Evolutionary conservation across 2,329 filamentous ascomycete genomes (phyloP).

Genomic region (Pseudogymnoascus sp.): DNA sequence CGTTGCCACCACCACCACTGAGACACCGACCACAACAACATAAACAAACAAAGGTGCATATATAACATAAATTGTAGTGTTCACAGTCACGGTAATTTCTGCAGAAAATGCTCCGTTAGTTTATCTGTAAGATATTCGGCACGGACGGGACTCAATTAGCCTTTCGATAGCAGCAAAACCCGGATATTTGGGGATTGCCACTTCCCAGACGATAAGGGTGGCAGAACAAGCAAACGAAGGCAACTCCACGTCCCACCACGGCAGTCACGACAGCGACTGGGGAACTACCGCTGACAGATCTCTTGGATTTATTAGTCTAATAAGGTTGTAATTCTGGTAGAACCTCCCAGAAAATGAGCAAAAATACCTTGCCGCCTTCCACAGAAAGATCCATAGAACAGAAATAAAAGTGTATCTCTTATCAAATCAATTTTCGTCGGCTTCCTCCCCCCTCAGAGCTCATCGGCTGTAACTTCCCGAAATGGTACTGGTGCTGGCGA

Average conservation of each 20-base stretch:
- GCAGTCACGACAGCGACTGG: neutral
- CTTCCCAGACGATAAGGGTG: neutral
- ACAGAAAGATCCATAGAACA: neutral
- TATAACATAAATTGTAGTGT: neutral
- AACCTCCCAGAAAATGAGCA: neutral
- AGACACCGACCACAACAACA: neutral
- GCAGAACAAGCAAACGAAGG: neutral
- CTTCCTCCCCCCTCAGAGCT: neutral
- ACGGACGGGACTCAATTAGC: neutral
- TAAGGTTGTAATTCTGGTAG: neutral
- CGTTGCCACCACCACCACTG: neutral
- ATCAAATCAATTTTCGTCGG: neutral
- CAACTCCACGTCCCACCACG: neutral
- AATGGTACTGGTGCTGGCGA: neutral
- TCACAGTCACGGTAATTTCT: neutral
- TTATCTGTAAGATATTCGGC: neutral
- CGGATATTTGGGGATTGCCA: neutral
- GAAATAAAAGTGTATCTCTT: slow-evolving; percentile 4
- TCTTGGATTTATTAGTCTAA: neutral
- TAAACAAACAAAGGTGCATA: neutral
- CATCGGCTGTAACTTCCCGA: neutral
- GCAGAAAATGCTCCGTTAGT: neutral
- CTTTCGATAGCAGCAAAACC: neutral
- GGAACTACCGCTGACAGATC: neutral
- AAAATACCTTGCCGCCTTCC: neutral